Base-by-base conservation (phyloP, 257 asterid species). In the Penstemon eatonii region DNA sequence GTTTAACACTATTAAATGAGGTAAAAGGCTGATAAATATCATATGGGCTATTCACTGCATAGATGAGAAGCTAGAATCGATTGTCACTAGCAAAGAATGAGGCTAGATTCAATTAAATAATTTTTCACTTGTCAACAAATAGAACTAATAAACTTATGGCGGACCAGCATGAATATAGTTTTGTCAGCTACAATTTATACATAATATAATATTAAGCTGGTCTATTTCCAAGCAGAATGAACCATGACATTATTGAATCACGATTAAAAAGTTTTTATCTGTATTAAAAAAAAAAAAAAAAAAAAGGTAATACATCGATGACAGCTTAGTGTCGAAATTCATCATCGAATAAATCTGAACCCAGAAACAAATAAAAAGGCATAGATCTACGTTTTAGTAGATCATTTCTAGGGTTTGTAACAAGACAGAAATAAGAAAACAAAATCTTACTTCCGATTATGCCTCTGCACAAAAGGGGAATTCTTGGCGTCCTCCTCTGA, bases 401-500 rank as follows among this genome's bases (percentile, higher is more conserved):
- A 6, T n/a, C 42, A 42, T 11, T 43, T 19, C 4, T 25, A 61
- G 66, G 66, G 54, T 49, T 61, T 46, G 15, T 7, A 8, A 19
- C 43, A 15, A 4, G 18, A 18, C 39, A 63, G 15, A 18, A 8
- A 19, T 42, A 15, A 4, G 15, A 15, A 49, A 63, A 13, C 4
- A 19, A 3, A 63, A 63, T 36, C 67, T 63, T 63, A 63, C 67
- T 63, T 63, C 8, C 63, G 38, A 4, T 72, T 57, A 60, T 77
- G 81, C 78, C 72, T 68, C 78, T 77, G 81, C 55, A 54, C 78
- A 59, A 77, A 77, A 4, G 33, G 40, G 9, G 81, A 77, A n/a
- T 77, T 53, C 78, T 72, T 72, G 37, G 71, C 78, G 0, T 77
- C 75, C 73, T 73, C 78, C 78, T 73, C 78, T 73, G 73, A 33